Conservation (phyloP, 1,139 yeast species). For the Lodderomyces oxycetoniae region DNA sequence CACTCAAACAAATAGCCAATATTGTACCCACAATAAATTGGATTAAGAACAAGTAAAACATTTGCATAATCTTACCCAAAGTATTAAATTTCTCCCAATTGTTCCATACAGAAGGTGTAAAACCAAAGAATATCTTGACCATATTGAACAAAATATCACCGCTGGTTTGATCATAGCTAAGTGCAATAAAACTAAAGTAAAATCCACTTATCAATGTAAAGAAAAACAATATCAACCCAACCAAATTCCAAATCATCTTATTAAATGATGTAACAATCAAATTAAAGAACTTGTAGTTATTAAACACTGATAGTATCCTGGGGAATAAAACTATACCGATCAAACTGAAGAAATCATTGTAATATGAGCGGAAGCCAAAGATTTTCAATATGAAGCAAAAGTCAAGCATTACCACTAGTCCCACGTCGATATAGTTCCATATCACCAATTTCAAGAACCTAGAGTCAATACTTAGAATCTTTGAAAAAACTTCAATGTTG, state of each 20-base stretch:
- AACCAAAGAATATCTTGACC: conserved; percentile 55
- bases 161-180: conserved; percentile 44
- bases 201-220: conserved; percentile 54
- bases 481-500: conserved; percentile 36
- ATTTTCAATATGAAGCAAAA: conserved; percentile 25
- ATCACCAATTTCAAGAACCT: conserved; percentile 33
- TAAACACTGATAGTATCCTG: conserved; percentile 49
- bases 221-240: conserved; percentile 50
- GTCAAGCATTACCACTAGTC: conserved; percentile 30
- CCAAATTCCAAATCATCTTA: conserved; percentile 51
- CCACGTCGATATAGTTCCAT: conserved; percentile 40
- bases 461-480: conserved; percentile 40
- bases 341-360: conserved; percentile 35
- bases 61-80: conserved; percentile 46
- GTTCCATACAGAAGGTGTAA: conserved; percentile 62
- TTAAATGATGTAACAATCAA: conserved; percentile 49
- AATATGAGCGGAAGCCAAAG: conserved; percentile 18
- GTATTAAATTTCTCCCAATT: conserved; percentile 51
- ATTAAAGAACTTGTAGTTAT: conserved; percentile 51
- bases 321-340: conserved; percentile 54
- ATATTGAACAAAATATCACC: conserved; percentile 51
- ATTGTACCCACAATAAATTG: conserved; percentile 57
- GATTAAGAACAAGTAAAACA: conserved; percentile 52
- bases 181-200: conserved; percentile 52
- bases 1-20: conserved; percentile 53